Evolutionary conservation across 148 eudicot species (phyloP).

Genomic region (Heliamphora exappendiculata): DNA sequence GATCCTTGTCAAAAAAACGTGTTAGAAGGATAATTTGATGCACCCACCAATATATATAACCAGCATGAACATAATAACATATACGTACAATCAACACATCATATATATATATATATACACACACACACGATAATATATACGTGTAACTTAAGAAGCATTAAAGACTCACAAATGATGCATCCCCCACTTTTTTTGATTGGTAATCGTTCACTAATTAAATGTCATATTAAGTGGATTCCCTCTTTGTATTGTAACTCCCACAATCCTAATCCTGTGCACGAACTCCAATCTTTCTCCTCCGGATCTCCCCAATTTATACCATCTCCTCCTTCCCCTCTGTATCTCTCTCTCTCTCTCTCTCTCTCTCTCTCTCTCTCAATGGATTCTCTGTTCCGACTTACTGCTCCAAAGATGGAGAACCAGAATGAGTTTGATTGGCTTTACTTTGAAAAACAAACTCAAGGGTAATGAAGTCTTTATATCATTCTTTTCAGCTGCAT

Average conservation of each 20-base stretch:
- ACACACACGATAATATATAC: background rate
- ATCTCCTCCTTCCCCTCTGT: background rate
- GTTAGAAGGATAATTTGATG: too few species aligned
- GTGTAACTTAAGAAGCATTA: constrained; percentile 23
- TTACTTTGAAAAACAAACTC: constrained; percentile 16
- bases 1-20: too few species aligned
- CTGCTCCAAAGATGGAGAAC: constrained; percentile 22
- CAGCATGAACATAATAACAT: too few species aligned
- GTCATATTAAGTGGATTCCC: constrained; percentile 15
- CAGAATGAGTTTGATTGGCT: constrained; percentile 17
- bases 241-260: constrained; percentile 44
- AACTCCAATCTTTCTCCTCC: constrained; percentile 11
- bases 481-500: background rate
- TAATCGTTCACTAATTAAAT: constrained; percentile 39
- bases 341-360: background rate
- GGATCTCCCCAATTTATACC: constrained; percentile 9
- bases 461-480: constrained; percentile 14
- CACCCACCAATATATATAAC: background rate
- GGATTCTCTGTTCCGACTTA: constrained; percentile 13
- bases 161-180: constrained; percentile 22
- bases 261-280: constrained; percentile 18
- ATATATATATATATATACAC: too few species aligned
- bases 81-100: background rate
- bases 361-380: background rate
- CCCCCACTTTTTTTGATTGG: constrained; percentile 30